These are phyloP conservation scores for Candida montana DNA, from an alignment of 805 yeast genomes.

Conservation along the genomic window DNA sequence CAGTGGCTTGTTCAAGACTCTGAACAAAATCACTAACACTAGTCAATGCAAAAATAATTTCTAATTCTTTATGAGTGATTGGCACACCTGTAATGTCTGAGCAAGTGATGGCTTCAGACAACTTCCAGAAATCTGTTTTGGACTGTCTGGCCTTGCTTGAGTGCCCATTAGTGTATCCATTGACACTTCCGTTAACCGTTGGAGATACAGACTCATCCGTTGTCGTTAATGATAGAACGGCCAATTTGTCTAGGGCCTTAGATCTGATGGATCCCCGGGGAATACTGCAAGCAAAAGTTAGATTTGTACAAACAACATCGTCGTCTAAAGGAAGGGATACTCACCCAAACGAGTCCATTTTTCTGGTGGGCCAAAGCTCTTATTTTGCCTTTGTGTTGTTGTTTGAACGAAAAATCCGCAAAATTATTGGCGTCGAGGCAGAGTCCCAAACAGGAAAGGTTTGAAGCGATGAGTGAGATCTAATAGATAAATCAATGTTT, in stretches of 20 bases:
- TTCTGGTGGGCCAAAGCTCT: not conserved
- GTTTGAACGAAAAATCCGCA: not conserved
- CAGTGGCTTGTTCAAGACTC: constrained; percentile 33
- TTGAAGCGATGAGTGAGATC: not conserved
- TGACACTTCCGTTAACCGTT: not conserved
- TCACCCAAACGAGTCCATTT: constrained; percentile 10
- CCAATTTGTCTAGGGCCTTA: constrained; percentile 22
- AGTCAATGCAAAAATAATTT: constrained; percentile 45
- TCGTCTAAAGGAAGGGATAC: not conserved
- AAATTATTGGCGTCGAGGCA: too few species aligned
- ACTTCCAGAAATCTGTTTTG: constrained; percentile 16
- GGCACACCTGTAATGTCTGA: constrained; percentile 20
- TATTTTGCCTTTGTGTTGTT: not conserved
- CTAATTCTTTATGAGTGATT: constrained; percentile 45
- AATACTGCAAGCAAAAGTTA: constrained; percentile 13
- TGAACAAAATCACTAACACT: constrained; percentile 30
- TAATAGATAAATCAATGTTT: too few species aligned
- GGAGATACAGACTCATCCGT: not conserved
- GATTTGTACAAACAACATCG: not conserved
- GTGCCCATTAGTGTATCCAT: constrained; percentile 11
- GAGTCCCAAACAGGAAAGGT: not conserved
- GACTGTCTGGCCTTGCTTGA: constrained; percentile 5
- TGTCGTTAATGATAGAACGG: constrained; percentile 15
- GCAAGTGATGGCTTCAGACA: constrained; percentile 13
- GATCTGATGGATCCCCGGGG: constrained; percentile 24